These are phyloP conservation scores for Podospora anserina DNA, from an alignment of 495 filamentous ascomycete species.

Conservation along the genomic window DNA sequence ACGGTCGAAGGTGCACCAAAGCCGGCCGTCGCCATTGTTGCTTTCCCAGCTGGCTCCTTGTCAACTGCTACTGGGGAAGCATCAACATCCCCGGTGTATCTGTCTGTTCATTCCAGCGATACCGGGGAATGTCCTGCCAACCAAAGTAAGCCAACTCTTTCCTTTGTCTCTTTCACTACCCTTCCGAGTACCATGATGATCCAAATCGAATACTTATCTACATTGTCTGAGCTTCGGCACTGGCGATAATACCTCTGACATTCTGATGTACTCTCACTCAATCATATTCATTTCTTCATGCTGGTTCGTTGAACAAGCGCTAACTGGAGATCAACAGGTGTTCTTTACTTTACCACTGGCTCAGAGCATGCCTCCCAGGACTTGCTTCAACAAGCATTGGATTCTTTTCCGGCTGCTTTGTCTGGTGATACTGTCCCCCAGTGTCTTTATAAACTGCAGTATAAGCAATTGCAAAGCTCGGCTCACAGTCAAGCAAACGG, in stretches of 20 bases:
- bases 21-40: slow-evolving; percentile 71
- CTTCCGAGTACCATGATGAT: slow-evolving; percentile 63
- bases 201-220: slow-evolving; percentile 96
- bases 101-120: slow-evolving; percentile 76
- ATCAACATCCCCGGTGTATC: slow-evolving; percentile 58
- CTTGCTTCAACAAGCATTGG: slow-evolving; percentile 54
- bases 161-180: slow-evolving; percentile 14
- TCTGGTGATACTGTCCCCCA: slow-evolving; percentile 33
- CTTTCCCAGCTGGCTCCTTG: slow-evolving; percentile 58
- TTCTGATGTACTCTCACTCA: slow-evolving; percentile 63
- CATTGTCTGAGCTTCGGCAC: slow-evolving; percentile 84
- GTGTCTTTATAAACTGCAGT: slow-evolving; percentile 60
- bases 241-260: slow-evolving; percentile 89
- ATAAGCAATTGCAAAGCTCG: slow-evolving; percentile 47
- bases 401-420: slow-evolving; percentile 48
- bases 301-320: slow-evolving; percentile 33
- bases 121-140: slow-evolving; percentile 81
- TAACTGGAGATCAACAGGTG: slow-evolving; percentile 56
- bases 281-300: slow-evolving; percentile 23
- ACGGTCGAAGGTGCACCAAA: slow-evolving; percentile 68
- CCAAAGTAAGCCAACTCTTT: slow-evolving; percentile 68
- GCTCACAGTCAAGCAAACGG: slow-evolving; percentile 31
- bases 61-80: slow-evolving; percentile 38
- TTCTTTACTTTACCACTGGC: slow-evolving; percentile 64
- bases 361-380: slow-evolving; percentile 34